Conservation (phyloP, 2,329 filamentous ascomycete species). For the Colletotrichum aenigma region DNA sequence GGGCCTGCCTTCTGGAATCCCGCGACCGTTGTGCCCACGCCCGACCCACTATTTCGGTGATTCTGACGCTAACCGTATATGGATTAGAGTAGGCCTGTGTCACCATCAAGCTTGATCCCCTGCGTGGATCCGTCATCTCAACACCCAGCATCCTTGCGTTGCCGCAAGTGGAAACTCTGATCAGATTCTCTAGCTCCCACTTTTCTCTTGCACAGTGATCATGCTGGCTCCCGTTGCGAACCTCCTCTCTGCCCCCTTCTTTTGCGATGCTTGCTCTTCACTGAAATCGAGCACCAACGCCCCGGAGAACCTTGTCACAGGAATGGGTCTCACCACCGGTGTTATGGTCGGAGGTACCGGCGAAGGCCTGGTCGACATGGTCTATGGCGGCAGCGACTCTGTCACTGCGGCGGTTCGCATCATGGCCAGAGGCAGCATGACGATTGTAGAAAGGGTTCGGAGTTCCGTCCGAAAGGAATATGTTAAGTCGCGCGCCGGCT, state of each 20-base stretch:
- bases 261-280: conserved; percentile 19
- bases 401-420: neutral
- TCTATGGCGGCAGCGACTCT: neutral
- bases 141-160: conserved; percentile 32
- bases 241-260: conserved; percentile 23
- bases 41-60: too few species aligned
- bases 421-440: fast-evolving
- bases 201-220: conserved; percentile 24
- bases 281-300: neutral
- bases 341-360: fast-evolving
- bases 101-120: too few species aligned
- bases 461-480: fast-evolving
- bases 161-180: conserved; percentile 35
- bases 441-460: neutral
- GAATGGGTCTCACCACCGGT: too few species aligned
- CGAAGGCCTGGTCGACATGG: neutral
- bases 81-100: too few species aligned
- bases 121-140: too few species aligned
- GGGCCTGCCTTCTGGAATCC: too few species aligned
- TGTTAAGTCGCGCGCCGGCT: neutral
- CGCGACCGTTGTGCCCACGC: too few species aligned
- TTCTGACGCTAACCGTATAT: too few species aligned
- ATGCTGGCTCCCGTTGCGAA: conserved; percentile 28
- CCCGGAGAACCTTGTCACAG: too few species aligned
- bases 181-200: conserved; percentile 22